Evolutionary conservation across 345 rosid genomes (phyloP).

Genomic region (Clausena lansium): DNA sequence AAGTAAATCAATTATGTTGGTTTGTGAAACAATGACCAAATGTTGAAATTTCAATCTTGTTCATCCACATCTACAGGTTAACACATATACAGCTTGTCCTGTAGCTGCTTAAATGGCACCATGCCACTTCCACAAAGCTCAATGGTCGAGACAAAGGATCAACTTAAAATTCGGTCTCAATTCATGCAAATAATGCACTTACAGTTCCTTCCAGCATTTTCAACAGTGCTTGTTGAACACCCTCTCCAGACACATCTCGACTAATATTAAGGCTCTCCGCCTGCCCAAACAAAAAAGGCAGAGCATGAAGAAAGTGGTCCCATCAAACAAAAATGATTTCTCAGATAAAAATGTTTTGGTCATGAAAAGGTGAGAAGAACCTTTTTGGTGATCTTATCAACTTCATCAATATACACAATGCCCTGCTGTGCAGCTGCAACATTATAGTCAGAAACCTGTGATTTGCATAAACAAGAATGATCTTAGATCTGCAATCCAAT

Average conservation of each 20-base stretch:
- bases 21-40: background rate
- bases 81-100: background rate
- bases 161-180: background rate
- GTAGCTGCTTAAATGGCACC: background rate
- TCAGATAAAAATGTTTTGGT: background rate
- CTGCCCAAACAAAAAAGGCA: constrained; percentile 38
- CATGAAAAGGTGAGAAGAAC: constrained; percentile 24
- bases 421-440: constrained; percentile 99
- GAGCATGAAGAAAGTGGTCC: background rate
- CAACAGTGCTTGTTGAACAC: constrained; percentile 96
- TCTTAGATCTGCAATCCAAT: background rate
- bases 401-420: constrained; percentile 96
- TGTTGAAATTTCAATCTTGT: background rate
- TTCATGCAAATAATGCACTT: constrained; percentile 33
- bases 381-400: constrained; percentile 98
- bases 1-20: background rate
- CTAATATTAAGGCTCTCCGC: constrained; percentile 96
- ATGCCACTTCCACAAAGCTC: background rate
- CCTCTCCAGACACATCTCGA: constrained; percentile 99
- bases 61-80: background rate
- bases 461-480: constrained; percentile 7
- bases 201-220: constrained; percentile 99
- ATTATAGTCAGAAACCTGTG: constrained; percentile 91
- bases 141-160: background rate
- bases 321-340: background rate